Conservation (phyloP, 1,284 basidiomycete genomes). For the Sporisorium exsertum region DNA sequence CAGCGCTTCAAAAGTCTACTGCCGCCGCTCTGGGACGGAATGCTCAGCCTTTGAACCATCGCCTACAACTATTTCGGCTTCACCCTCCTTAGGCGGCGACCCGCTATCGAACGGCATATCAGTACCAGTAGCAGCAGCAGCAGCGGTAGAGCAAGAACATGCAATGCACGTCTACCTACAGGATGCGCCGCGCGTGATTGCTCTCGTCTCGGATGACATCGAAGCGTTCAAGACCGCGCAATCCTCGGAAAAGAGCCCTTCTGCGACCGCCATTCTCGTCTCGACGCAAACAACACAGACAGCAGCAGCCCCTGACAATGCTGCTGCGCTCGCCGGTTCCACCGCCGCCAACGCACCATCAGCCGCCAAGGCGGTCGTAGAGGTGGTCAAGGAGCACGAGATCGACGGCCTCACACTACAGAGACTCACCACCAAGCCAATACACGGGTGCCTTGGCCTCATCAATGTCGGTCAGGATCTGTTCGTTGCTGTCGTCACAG, state of each 20-base stretch:
- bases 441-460: slow-evolving; percentile 59
- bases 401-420: slow-evolving; percentile 30
- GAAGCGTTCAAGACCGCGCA: background rate
- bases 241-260: slow-evolving; percentile 12
- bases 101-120: background rate
- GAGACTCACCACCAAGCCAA: slow-evolving; percentile 35
- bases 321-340: slow-evolving; percentile 15
- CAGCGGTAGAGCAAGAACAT: slow-evolving; percentile 20
- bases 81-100: background rate
- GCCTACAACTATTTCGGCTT: background rate
- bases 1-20: background rate
- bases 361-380: slow-evolving; percentile 46
- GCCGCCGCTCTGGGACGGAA: slow-evolving; percentile 5
- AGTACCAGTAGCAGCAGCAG: background rate
- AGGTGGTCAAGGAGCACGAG: slow-evolving; percentile 47
- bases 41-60: background rate
- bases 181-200: slow-evolving; percentile 54
- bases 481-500: slow-evolving; percentile 60
- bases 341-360: slow-evolving; percentile 22
- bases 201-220: slow-evolving; percentile 38
- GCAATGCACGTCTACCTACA: slow-evolving; percentile 63
- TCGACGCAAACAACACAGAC: slow-evolving; percentile 26
- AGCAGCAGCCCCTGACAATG: slow-evolving; percentile 16
- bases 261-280: slow-evolving; percentile 37
- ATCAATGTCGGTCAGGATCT: slow-evolving; percentile 64